A percentile compares a stretch with the other conserved stretches of the same genome.
Conservation (phyloP, 768 basidiomycete genomes). For the Trametes punicea region DNA sequence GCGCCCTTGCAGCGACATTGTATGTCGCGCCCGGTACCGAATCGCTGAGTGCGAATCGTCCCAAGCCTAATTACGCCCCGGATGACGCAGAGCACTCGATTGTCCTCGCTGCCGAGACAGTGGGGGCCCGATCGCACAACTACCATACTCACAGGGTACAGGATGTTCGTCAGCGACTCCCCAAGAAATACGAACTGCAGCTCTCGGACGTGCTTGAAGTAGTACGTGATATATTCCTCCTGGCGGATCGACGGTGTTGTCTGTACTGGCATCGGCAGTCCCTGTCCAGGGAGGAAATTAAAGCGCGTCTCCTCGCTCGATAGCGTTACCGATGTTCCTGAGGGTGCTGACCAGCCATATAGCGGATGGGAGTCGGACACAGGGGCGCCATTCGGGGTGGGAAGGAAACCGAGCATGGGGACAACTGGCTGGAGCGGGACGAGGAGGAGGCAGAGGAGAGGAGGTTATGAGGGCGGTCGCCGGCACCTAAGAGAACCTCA, state of each 20-base stretch:
- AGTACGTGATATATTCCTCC: conserved; percentile 64
- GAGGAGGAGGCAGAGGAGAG: conserved; percentile 32
- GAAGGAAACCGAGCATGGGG: conserved; percentile 37
- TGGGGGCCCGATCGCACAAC: not conserved
- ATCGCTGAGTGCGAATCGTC: conserved; percentile 1
- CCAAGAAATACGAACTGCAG: conserved; percentile 65
- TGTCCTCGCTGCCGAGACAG: not conserved
- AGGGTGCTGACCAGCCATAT: conserved; percentile 11
- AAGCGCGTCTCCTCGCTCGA: conserved; percentile 14
- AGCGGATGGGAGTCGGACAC: conserved; percentile 7
- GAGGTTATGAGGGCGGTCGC: conserved; percentile 14
- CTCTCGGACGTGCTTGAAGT: conserved; percentile 68
- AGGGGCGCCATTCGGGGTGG: conserved; percentile 19
- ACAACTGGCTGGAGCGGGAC: conserved; percentile 19
- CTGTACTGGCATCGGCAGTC: conserved; percentile 29
- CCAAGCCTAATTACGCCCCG: not conserved
- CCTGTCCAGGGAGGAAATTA: conserved; percentile 3
- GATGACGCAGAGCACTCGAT: not conserved
- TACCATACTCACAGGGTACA: conserved; percentile 53
- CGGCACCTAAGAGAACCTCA: conserved; percentile 10
- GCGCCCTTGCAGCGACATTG: not conserved
- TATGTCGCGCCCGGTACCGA: not conserved
- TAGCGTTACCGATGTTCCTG: conserved; percentile 6
- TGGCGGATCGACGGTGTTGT: conserved; percentile 43
- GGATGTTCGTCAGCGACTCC: conserved; percentile 57